These are phyloP conservation scores for Populus alba DNA, from an alignment of 345 rosid species.

Conservation along the genomic window DNA sequence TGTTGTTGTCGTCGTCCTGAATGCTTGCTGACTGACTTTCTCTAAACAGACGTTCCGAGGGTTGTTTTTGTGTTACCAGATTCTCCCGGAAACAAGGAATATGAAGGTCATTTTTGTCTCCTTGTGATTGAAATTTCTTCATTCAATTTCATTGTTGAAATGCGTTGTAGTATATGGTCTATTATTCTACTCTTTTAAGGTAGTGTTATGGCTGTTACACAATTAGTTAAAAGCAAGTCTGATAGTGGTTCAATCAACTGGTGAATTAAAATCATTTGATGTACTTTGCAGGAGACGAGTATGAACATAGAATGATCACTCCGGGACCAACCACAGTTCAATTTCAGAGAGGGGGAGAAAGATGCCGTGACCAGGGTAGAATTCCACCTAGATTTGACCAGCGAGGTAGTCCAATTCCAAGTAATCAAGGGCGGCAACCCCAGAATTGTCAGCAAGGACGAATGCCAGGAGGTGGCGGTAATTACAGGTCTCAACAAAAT, in stretches of 20 bases:
- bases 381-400: constrained; percentile 23
- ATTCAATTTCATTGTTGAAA: neutral
- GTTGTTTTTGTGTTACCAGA: constrained; percentile 89
- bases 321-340: constrained; percentile 70
- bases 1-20: neutral
- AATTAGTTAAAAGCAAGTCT: neutral
- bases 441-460: constrained; percentile 39
- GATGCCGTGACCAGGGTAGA: constrained; percentile 43
- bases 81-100: constrained; percentile 82
- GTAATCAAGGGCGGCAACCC: neutral
- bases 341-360: constrained; percentile 37
- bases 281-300: constrained; percentile 67
- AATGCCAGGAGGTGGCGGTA: constrained; percentile 47
- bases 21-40: constrained; percentile 3
- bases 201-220: neutral
- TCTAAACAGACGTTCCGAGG: constrained; percentile 62
- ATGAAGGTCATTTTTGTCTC: constrained; percentile 62
- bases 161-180: neutral
- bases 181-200: neutral
- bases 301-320: constrained; percentile 75
- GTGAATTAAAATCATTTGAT: neutral
- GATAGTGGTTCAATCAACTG: neutral
- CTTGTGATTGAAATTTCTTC: neutral
- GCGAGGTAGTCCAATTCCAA: constrained; percentile 21
- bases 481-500: constrained; percentile 46